Evolutionary conservation across 2,329 filamentous ascomycete genomes (phyloP).

Genomic region (Phyllosticta citrichinensis): DNA sequence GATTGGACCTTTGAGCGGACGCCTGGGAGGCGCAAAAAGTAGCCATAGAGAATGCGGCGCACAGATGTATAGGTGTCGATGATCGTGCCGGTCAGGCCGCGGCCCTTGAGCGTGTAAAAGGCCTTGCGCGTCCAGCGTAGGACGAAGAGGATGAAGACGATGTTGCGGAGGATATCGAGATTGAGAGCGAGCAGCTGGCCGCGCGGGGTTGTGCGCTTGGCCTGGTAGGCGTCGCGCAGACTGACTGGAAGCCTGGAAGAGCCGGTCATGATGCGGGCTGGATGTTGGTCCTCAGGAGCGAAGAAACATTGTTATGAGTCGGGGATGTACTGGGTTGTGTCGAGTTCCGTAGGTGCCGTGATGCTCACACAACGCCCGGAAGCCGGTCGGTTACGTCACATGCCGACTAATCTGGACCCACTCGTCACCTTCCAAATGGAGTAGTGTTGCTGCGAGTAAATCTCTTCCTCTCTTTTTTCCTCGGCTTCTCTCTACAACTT

Average conservation of each 20-base stretch:
- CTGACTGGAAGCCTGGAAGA: conserved; percentile 62
- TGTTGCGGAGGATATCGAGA: conserved; percentile 54
- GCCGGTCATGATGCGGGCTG: conserved; percentile 34
- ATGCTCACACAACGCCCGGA: neutral
- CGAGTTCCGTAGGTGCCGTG: neutral
- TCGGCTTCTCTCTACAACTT: neutral
- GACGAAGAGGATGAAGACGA: conserved; percentile 68
- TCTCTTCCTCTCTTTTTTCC: neutral
- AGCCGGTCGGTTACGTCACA: neutral
- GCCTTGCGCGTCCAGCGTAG: conserved; percentile 71
- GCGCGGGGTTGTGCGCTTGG: conserved; percentile 47
- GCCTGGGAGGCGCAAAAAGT: conserved; percentile 77
- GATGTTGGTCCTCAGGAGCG: neutral
- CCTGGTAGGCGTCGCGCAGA: conserved; percentile 56
- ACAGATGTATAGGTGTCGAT: conserved; percentile 62
- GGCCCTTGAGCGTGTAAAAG: conserved; percentile 78
- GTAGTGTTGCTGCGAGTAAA: neutral
- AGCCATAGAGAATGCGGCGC: conserved; percentile 67
- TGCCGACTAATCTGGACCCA: neutral
- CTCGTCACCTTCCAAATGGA: neutral
- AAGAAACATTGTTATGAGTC: neutral
- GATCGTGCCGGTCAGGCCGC: conserved; percentile 72
- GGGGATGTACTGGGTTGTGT: neutral
- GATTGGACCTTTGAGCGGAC: conserved; percentile 78
- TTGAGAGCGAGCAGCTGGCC: conserved; percentile 53